phyloP scores from a whole-genome alignment of 2,329 filamentous ascomycete genomes.

The Fusarium virguliforme region DNA sequence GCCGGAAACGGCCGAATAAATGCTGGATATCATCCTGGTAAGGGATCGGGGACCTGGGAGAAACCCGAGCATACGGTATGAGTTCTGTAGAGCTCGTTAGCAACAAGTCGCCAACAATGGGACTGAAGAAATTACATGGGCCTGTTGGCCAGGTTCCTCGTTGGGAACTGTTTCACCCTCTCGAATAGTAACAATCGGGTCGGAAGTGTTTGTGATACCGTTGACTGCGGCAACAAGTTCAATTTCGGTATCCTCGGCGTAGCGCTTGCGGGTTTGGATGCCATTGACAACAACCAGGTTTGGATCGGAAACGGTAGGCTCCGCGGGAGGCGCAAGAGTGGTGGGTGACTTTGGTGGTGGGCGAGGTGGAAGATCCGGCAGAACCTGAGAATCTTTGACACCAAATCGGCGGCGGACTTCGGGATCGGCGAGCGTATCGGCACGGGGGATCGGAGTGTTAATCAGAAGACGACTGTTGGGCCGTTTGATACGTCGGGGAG shows the following conservation, averaged over 20 bases:
- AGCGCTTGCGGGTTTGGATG: conserved; percentile 52
- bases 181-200: conserved; percentile 41
- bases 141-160: conserved; percentile 27
- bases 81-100: conserved; percentile 28
- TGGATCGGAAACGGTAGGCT: conserved; percentile 13
- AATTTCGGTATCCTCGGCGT: conserved; percentile 52
- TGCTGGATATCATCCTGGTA: conserved; percentile 52
- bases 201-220: conserved; percentile 31
- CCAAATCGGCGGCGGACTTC: conserved; percentile 25
- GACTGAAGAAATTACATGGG: conserved; percentile 30
- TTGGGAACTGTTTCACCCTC: conserved; percentile 31
- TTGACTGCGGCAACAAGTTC: conserved; percentile 51
- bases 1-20: conserved; percentile 49
- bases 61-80: conserved; percentile 47
- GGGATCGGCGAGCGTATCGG: conserved; percentile 32
- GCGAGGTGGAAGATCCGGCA: conserved; percentile 7
- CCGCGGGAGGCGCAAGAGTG: not conserved
- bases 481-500: conserved; percentile 33
- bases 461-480: conserved; percentile 31
- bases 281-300: conserved; percentile 50
- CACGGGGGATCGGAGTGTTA: conserved; percentile 33
- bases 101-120: not conserved
- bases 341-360: not conserved
- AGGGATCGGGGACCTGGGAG: conserved; percentile 41
- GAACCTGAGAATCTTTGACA: conserved; percentile 22